Conservation (phyloP, 1,139 yeast species). For the Candida labiduridarum region DNA sequence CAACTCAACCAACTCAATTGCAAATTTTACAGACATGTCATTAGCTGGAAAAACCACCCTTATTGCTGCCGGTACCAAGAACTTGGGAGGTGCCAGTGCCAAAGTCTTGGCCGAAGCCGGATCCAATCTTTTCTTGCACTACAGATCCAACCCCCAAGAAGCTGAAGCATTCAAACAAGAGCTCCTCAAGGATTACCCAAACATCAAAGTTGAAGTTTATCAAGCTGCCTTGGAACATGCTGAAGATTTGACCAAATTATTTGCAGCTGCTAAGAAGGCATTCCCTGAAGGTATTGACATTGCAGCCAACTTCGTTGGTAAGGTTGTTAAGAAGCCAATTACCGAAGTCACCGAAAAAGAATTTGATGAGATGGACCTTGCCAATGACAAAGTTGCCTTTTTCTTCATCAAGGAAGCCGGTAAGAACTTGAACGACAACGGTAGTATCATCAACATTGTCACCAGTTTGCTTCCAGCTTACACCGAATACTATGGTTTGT, state of each 20-base stretch:
- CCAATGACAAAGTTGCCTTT: constrained; percentile 63
- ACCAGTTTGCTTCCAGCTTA: constrained; percentile 70
- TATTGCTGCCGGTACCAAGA: constrained; percentile 68
- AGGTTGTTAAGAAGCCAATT: constrained; percentile 63
- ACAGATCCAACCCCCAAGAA: constrained; percentile 47
- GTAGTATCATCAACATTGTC: constrained; percentile 58
- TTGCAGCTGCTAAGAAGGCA: constrained; percentile 45
- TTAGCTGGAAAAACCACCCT: constrained; percentile 52
- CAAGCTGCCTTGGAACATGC: constrained; percentile 52
- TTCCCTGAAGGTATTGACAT: constrained; percentile 55
- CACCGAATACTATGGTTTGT: constrained; percentile 56
- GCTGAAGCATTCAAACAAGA: constrained; percentile 46
- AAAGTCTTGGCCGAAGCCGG: constrained; percentile 58
- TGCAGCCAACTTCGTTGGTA: constrained; percentile 69
- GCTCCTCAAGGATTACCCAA: constrained; percentile 31
- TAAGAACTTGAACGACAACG: constrained; percentile 49
- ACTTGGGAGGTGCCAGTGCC: constrained; percentile 63
- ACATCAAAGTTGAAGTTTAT: constrained; percentile 44
- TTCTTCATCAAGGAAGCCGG: constrained; percentile 63
- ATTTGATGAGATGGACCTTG: constrained; percentile 53
- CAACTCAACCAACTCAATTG: no score
- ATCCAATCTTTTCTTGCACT: constrained; percentile 58
- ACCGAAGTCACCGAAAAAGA: constrained; percentile 53
- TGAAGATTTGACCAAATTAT: constrained; percentile 43
- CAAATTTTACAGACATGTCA: constrained; percentile 14